Base-by-base conservation (phyloP, 2,329 filamentous ascomycete species). In the Aspergillus versicolor region DNA sequence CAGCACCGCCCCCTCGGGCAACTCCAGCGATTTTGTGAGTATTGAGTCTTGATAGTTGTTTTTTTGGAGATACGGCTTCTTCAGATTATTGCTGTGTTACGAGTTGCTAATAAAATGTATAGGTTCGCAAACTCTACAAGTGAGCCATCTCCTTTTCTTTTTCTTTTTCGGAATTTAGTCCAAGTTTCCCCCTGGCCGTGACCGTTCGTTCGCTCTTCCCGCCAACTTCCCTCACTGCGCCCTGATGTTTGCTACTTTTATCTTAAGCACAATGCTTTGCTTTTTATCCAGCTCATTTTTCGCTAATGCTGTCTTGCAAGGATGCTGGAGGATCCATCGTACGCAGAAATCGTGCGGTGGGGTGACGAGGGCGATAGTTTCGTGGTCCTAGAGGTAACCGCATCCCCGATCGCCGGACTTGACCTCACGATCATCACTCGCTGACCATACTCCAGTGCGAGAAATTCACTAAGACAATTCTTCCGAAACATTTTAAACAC, bases 51-150 rank as follows among this genome's bases (percentile, higher is more conserved):
- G 60, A 22, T 30, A 30, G 27, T 41, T 56, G 34, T 49, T 48
- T 56, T 56, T 44, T 51, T n/a, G 43, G 41, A 43, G 52, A 44
- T 44, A 38, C 51, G 71, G 62, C 46, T 52, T 54, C 41, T 41
- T 48, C 43, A 42, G 47, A 32, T 37, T 41, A 41, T 22, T 48
- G 56, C 51, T 59, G 21, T 55, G 27, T 59, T 63, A 56, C 63
- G 68, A 40, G 15, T 52, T 51, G 62, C 66, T 69, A 63, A 68
- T 59, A 52, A 22, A 8, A 67, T 72, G 64, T 66, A 61, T 62
- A 97, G 92, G 92, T 97, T 79, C 92, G 93, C 81, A 97, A 97
- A 79, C 82, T 97, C 64, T 97, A 97, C 84, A 96, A 96, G 93
- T 97, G 87, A 77, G 83, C 76, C 62, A 56, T 57, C 56, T 58